These are phyloP conservation scores for Flaveria floridana DNA, from an alignment of 140 eudicot species.

Conservation along the genomic window DNA sequence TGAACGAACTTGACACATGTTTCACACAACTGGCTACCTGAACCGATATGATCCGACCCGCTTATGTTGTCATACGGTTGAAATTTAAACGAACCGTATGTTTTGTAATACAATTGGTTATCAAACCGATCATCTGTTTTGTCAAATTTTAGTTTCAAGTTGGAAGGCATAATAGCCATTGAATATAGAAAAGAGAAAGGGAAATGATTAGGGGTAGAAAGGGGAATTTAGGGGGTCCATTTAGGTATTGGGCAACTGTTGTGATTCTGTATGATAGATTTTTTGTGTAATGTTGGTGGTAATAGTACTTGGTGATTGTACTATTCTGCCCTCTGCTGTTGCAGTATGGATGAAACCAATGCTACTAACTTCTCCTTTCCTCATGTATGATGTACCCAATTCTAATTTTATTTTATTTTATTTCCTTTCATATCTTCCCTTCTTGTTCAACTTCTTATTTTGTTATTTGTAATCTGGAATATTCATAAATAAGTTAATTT, in stretches of 20 bases:
- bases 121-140: background rate
- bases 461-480: background rate
- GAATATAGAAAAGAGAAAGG: constrained; percentile 6
- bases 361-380: constrained; percentile 15
- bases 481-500: background rate
- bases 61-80: background rate
- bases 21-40: background rate
- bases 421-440: background rate
- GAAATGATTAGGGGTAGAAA: constrained; percentile 29
- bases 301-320: constrained; percentile 41
- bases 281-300: constrained; percentile 35
- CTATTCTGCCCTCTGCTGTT: constrained; percentile 39
- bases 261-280: constrained; percentile 60
- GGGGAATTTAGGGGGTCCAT: constrained; percentile 38
- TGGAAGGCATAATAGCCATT: background rate
- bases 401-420: background rate
- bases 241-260: constrained; percentile 50
- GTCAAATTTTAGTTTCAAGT: background rate
- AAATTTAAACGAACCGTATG: background rate
- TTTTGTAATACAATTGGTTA: background rate
- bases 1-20: background rate
- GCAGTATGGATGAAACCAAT: constrained; percentile 39
- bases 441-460: too few species aligned
- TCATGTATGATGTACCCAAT: constrained; percentile 34
- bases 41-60: background rate